Percentiles rank a stretch among this genome's conserved stretches.
Conservation (phyloP, 495 filamentous ascomycete genomes). For the Hypoxylon intermedium region DNA sequence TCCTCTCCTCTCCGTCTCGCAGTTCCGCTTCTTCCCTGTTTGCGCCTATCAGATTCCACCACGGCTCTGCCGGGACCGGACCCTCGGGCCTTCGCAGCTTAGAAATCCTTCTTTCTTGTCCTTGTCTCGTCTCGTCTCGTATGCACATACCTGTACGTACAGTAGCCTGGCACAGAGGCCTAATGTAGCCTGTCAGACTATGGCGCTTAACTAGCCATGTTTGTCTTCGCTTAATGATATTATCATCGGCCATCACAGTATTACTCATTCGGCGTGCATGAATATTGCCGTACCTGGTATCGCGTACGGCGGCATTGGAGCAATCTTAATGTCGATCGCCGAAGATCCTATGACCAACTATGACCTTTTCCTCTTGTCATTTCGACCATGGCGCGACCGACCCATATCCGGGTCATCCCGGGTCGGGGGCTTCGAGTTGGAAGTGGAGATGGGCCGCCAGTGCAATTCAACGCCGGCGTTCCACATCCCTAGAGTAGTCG, state of each 20-base stretch:
- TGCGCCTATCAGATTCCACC: conserved; percentile 28
- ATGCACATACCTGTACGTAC: no score
- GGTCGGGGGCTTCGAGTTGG: conserved; percentile 1
- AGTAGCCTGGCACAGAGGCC: conserved; percentile 12
- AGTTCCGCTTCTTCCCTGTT: conserved; percentile 31
- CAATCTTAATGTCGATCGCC: conserved; percentile 25
- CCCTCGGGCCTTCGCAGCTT: conserved; percentile 27
- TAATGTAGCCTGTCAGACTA: no score
- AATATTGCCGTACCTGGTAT: conserved; percentile 8
- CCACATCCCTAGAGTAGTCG: no score
- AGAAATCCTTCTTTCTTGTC: conserved; percentile 32
- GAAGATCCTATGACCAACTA: conserved; percentile 22
- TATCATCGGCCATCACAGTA: neutral
- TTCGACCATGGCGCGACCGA: conserved; percentile 7
- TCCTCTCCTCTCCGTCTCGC: conserved; percentile 23
- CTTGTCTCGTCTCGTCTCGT: no score
- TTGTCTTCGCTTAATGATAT: conserved; percentile 16
- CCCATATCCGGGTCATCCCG: conserved; percentile 14
- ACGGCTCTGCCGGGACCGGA: conserved; percentile 32
- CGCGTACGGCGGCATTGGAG: conserved; percentile 4
- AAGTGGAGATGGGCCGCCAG: neutral
- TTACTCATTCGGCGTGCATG: conserved; percentile 25
- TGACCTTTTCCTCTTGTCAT: conserved; percentile 11
- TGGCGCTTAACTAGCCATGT: conserved; percentile 18
- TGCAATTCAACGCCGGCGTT: neutral